Conservation (phyloP, 768 basidiomycete genomes). For the Pleurotus pulmonarius region DNA sequence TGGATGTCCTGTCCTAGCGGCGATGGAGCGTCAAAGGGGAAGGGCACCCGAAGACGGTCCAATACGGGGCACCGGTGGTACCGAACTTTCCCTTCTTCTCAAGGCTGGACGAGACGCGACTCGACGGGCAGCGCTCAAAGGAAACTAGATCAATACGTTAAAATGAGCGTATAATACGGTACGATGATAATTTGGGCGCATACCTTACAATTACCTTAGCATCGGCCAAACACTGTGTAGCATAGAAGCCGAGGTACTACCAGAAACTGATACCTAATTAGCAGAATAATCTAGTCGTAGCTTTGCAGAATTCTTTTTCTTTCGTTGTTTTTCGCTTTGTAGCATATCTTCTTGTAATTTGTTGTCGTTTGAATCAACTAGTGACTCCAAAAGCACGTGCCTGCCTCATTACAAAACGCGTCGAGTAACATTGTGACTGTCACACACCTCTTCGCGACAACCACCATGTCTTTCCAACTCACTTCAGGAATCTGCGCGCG, state of each 20-base stretch:
- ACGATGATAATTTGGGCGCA: background rate
- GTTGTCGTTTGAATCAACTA: background rate
- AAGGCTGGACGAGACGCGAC: constrained; percentile 93
- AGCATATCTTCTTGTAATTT: constrained; percentile 4
- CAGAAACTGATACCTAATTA: background rate
- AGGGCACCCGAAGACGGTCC: constrained; percentile 36
- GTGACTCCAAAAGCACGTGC: constrained; percentile 1
- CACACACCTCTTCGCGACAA: constrained; percentile 12
- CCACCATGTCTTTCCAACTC: constrained; percentile 44
- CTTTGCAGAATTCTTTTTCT: background rate
- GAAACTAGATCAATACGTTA: constrained; percentile 20
- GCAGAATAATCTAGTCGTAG: constrained; percentile 1
- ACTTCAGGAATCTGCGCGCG: constrained; percentile 53
- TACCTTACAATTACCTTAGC: background rate
- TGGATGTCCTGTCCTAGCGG: constrained; percentile 52
- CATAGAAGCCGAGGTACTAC: background rate
- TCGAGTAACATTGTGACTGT: constrained; percentile 20
- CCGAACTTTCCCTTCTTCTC: constrained; percentile 72
- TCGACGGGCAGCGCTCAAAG: constrained; percentile 50
- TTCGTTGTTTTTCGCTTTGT: background rate
- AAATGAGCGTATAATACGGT: constrained; percentile 4
- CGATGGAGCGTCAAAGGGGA: constrained; percentile 43
- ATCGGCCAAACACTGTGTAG: background rate
- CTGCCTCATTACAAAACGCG: constrained; percentile 14
- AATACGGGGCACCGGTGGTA: constrained; percentile 87